phyloP scores from a whole-genome alignment of 441 rosid species.

The Macaranga tanarius region DNA sequence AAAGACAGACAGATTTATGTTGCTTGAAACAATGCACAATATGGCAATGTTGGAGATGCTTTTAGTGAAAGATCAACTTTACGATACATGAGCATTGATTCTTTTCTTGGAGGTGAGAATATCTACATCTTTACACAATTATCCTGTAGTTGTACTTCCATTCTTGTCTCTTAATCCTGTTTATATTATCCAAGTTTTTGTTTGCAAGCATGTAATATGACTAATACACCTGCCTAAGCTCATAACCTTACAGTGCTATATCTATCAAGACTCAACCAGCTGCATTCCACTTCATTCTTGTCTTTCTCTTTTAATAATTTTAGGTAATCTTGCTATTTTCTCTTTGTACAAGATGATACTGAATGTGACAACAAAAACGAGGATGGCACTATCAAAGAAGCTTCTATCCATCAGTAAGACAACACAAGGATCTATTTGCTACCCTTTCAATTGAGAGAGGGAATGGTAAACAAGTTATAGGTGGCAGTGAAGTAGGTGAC shows the following conservation, averaged over 20 bases:
- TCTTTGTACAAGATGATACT: constrained; percentile 27
- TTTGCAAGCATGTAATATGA: neutral
- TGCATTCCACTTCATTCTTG: neutral
- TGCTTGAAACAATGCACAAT: constrained; percentile 49
- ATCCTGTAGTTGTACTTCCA: neutral
- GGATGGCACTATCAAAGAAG: constrained; percentile 24
- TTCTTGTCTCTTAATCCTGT: too few relatives aligned
- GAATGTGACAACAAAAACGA: constrained; percentile 30
- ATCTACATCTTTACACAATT: neutral
- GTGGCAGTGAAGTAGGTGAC: constrained; percentile 18
- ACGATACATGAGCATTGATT: constrained; percentile 42
- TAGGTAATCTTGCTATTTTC: neutral
- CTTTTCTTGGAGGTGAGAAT: constrained; percentile 61
- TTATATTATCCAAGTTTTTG: neutral
- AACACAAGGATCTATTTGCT: constrained; percentile 16
- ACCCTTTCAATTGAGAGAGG: constrained; percentile 17
- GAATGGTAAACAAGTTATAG: constrained; percentile 27
- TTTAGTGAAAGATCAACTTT: constrained; percentile 36
- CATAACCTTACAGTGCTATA: neutral
- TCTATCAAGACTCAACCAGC: neutral
- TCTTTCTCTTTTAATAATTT: too few relatives aligned
- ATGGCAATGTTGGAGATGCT: constrained; percentile 30
- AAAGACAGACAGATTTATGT: constrained; percentile 59
- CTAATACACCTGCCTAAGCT: neutral
- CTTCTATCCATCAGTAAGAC: constrained; percentile 19